Evolutionary conservation across 495 filamentous ascomycete species (phyloP), one percentile per base, ranked within the genome.

Genomic region (Penicillium subrubescens): DNA sequence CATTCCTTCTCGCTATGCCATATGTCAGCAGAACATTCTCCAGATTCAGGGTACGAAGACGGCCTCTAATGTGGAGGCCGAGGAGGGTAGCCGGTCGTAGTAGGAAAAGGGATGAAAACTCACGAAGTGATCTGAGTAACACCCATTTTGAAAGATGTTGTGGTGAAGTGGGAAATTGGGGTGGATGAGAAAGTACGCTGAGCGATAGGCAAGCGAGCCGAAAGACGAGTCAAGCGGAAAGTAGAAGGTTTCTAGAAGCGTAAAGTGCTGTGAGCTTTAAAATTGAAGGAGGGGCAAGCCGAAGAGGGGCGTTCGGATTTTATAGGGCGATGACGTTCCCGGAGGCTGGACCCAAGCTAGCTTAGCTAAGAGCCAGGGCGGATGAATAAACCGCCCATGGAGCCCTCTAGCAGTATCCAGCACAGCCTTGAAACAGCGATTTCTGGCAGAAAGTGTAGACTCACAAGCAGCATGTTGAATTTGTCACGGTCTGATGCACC

Each of bases 1-100:
- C 88, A 97, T 35, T 88, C 83, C 0, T 77, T 74, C 66, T 81
- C 81, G 61, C 92, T 96, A 72, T 76, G 65, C 63, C 21, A 14
- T 23, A 1, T 2, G 44, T 48, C 19, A 48, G 44, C 44, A 48
- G 7, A 44, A 44, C 19, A 19, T 21, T 8, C 43, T 43, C 15
- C 31, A 33, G 31, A 5, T 8, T 4, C 7, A 33, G 3, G 5
- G 8, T 33, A 8, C 8, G 5, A 5, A 33, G 31, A 33, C 7
- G 8, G 31, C 31, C 31, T 33, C 7, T 3, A 33, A 33, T 33
- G 7, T 33, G 7, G 31, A 33, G 31, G 31, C 31, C 31, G 31
- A 8, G 0, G 31, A 33, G 31, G 31, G 31, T 33, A 33, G 31
- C 31, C 5, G 31, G 8, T 7, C 31, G 31, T 33, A 33, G 31